Base-by-base conservation (phyloP, 129 eudicot species). In the Erigeron canadensis region DNA sequence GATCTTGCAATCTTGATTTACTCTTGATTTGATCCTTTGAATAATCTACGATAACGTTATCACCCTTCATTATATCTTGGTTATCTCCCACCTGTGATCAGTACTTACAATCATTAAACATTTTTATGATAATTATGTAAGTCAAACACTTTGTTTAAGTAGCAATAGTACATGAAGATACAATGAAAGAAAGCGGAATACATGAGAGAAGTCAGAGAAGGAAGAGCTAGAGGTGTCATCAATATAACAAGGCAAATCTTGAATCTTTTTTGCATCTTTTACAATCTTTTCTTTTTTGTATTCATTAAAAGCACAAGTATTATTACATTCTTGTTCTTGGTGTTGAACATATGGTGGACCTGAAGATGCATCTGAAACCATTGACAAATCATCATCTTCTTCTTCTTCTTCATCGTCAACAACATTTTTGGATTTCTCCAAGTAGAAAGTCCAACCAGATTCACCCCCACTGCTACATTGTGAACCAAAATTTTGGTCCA, bases 301-400 rank as follows among this genome's bases (percentile, higher is more conserved):
- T 15, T 28, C 48, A 40, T 10, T 42, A 63, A 40, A 63, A 16
- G 7, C 68, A 16, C 21, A 22, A 63, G 12, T 63, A 12, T 68
- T 53, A 41, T 44, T 65, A 38, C 54, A 43, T 22, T 47, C 70
- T 23, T 81, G 81, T 0, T 63, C 67, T 15, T 63, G 67, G 12
- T 81, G 76, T 5, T 75, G 80, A 61, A 84, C 73, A 78, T 76
- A 84, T 22, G 87, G 94, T 3, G 90, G 89, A 6, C 95, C 95
- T 16, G 95, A 84, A 55, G 95, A 84, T 58, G 95, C 95, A 75
- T 87, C 95, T 53, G 95, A 87, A 19, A 87, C 79, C 95, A 87
- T 84, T n/a, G 95, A 87, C 70, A 80, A 63, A 55, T 82, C 88
- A 41, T 88, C 95, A 42, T 83, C 96, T 1, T 88, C 86, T 0